phyloP scores from a whole-genome alignment of 2,329 filamentous ascomycete species.

The Shiraia bambusicola region DNA sequence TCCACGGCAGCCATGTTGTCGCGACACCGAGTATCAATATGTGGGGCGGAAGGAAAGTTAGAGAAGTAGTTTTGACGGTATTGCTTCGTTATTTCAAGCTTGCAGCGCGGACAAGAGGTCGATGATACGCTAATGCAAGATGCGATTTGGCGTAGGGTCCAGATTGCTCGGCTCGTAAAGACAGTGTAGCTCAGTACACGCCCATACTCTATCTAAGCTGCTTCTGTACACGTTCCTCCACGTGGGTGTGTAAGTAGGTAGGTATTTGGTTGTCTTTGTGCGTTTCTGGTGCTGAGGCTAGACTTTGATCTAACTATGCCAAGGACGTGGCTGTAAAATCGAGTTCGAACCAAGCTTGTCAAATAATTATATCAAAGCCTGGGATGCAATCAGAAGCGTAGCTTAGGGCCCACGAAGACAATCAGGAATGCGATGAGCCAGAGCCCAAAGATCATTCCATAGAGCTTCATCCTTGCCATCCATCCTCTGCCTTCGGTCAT shows the following conservation, averaged over 20 bases:
- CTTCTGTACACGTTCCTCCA: neutral
- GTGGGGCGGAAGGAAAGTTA: conserved; percentile 1
- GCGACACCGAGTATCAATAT: conserved; percentile 9
- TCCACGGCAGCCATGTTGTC: conserved; percentile 33
- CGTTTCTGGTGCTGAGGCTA: neutral
- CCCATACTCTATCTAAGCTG: neutral
- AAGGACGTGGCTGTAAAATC: too few species aligned
- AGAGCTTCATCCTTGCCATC: conserved; percentile 81
- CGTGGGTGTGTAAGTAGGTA: neutral
- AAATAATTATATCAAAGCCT: too few species aligned
- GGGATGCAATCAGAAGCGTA: conserved; percentile 65
- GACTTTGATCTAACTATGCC: too few species aligned
- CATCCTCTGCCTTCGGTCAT: conserved; percentile 89
- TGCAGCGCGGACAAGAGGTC: neutral
- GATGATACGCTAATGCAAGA: conserved; percentile 23
- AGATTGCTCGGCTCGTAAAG: conserved; percentile 10
- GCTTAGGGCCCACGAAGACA: conserved; percentile 84
- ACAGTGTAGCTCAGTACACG: neutral
- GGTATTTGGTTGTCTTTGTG: too few species aligned
- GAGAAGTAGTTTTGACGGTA: conserved; percentile 15
- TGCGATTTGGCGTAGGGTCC: conserved; percentile 25
- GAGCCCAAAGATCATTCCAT: conserved; percentile 78
- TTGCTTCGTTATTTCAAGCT: conserved; percentile 9
- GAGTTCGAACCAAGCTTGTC: neutral
- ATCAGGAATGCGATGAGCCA: conserved; percentile 77